Percentiles rank a stretch among this genome's conserved stretches.
Conservation (phyloP, 805 yeast species). For the Suhomyces faveliae region DNA sequence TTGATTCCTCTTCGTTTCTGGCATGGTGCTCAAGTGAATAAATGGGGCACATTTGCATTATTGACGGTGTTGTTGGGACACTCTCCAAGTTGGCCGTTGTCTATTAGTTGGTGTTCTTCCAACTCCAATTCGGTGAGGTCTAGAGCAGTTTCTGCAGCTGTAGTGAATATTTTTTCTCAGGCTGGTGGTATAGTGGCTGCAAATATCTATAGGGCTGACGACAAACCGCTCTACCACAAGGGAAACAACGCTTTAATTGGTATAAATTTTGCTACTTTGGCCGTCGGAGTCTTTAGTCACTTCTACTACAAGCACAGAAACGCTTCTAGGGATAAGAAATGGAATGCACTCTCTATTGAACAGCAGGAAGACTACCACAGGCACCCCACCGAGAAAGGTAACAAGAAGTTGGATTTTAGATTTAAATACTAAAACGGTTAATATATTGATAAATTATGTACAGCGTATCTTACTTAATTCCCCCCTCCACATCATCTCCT, state of each 20-base stretch:
- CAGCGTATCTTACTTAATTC: no score
- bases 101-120: conserved; percentile 59
- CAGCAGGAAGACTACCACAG: conserved; percentile 49
- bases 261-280: conserved; percentile 31
- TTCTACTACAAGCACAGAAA: conserved; percentile 44
- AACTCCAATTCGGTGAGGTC: conserved; percentile 63
- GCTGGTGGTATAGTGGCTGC: conserved; percentile 53
- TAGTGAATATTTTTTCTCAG: conserved; percentile 65
- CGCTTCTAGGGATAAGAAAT: conserved; percentile 41
- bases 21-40: conserved; percentile 37
- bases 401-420: conserved; percentile 14
- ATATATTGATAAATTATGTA: no score
- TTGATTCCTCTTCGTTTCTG: conserved; percentile 38
- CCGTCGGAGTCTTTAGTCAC: conserved; percentile 28
- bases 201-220: conserved; percentile 56
- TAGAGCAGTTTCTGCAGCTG: conserved; percentile 62
- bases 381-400: conserved; percentile 53
- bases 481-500: no score
- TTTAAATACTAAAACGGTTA: neutral
- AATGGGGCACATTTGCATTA: conserved; percentile 45
- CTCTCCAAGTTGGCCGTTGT: conserved; percentile 53
- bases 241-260: conserved; percentile 52
- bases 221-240: conserved; percentile 56
- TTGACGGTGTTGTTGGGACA: conserved; percentile 39
- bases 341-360: conserved; percentile 51